Conservation (phyloP, 2,329 filamentous ascomycete genomes). For the Colletotrichum tabaci region DNA sequence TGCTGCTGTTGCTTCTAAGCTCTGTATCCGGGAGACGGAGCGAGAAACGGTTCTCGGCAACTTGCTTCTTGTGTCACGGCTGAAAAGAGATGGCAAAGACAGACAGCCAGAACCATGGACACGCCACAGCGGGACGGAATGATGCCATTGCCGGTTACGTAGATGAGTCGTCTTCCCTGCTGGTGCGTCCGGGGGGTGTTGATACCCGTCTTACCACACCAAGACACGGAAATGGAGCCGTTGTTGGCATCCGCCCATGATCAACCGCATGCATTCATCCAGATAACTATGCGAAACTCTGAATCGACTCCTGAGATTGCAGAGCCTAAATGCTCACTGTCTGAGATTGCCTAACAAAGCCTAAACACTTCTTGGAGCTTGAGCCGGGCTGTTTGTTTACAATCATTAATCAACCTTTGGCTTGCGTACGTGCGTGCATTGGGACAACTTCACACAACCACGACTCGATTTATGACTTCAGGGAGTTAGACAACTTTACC, state of each 20-base stretch:
- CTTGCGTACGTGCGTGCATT: too few relatives aligned
- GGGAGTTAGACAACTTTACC: too few relatives aligned
- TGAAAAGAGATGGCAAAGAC: neutral
- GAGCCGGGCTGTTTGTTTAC: too few relatives aligned
- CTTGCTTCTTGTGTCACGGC: too few relatives aligned
- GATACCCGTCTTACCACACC: slow-evolving; percentile 5
- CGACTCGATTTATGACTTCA: too few relatives aligned
- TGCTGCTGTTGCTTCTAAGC: too few relatives aligned
- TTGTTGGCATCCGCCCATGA: neutral
- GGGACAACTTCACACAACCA: too few relatives aligned
- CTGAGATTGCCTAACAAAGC: too few relatives aligned
- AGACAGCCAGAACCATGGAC: neutral
- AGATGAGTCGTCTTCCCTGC: neutral
- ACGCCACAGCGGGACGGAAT: neutral
- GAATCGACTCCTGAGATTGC: too few relatives aligned
- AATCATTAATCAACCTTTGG: too few relatives aligned
- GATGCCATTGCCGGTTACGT: neutral
- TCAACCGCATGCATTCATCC: neutral
- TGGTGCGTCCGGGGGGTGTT: neutral
- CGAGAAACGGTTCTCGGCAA: neutral
- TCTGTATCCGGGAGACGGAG: too few relatives aligned
- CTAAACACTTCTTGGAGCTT: too few relatives aligned
- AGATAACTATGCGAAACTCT: neutral
- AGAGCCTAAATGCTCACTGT: neutral
- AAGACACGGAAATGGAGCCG: neutral